These are phyloP conservation scores for Leccinum subtestaceum DNA, from an alignment of 768 basidiomycete species.

Conservation along the genomic window DNA sequence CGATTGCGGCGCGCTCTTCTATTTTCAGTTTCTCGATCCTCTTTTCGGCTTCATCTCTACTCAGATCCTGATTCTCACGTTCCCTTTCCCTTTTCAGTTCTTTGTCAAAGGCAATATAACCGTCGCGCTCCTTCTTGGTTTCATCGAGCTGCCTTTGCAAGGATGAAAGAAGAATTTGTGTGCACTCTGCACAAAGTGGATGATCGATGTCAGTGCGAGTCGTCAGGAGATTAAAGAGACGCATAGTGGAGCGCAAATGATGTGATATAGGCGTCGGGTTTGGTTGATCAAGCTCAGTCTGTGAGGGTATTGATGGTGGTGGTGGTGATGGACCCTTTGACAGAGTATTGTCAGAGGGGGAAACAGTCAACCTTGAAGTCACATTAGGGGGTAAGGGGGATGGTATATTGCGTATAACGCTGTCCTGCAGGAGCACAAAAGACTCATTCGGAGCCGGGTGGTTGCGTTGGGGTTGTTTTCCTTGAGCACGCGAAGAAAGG, in stretches of 20 bases:
- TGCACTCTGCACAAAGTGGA: slow-evolving; percentile 94
- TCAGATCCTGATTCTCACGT: slow-evolving; percentile 57
- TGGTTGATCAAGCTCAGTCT: slow-evolving; percentile 49
- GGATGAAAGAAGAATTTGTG: slow-evolving; percentile 70
- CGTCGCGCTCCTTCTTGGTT: slow-evolving; percentile 87
- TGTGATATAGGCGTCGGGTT: slow-evolving; percentile 75
- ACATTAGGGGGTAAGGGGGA: slow-evolving; percentile 44
- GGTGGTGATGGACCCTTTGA: slow-evolving; percentile 26
- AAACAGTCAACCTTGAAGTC: slow-evolving; percentile 41
- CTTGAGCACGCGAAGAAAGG: slow-evolving; percentile 54
- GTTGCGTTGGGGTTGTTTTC: slow-evolving; percentile 56
- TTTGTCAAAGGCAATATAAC: slow-evolving; percentile 90
- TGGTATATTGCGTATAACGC: slow-evolving; percentile 70
- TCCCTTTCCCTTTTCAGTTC: slow-evolving; percentile 82
- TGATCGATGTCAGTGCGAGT: slow-evolving; percentile 82
- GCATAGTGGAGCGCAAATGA: slow-evolving; percentile 71
- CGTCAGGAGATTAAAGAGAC: slow-evolving; percentile 74
- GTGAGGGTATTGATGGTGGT: slow-evolving; percentile 30
- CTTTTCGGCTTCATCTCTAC: slow-evolving; percentile 63
- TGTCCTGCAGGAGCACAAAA: slow-evolving; percentile 88
- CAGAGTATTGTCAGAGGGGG: slow-evolving; percentile 33
- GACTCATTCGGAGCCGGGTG: slow-evolving; percentile 74
- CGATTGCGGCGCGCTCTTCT: slow-evolving; percentile 67
- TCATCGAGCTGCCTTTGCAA: slow-evolving; percentile 85
- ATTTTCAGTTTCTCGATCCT: slow-evolving; percentile 69